Evolutionary conservation across 192 early-diverging fungal species (phyloP).

Genomic region (Spizellomyces sp.): DNA sequence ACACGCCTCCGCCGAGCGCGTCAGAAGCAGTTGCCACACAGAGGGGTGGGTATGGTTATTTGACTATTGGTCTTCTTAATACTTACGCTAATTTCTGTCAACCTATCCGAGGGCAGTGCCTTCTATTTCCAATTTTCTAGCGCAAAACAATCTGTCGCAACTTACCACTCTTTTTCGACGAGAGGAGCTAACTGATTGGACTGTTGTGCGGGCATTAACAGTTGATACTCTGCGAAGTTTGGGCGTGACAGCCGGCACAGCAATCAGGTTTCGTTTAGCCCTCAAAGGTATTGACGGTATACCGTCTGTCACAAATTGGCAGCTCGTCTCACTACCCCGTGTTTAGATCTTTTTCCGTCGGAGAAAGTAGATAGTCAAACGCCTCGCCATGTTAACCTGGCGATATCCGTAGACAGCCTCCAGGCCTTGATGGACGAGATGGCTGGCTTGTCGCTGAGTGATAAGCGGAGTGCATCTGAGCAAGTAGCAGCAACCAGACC

Average conservation of each 20-base stretch:
- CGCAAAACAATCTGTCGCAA: constrained; percentile 7
- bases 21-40: too few relatives aligned
- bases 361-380: not conserved
- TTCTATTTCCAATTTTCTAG: constrained; percentile 16
- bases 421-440: constrained; percentile 34
- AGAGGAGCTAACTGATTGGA: constrained; percentile 30
- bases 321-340: not conserved
- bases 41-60: too few relatives aligned
- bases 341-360: constrained; percentile 2
- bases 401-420: constrained; percentile 19
- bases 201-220: constrained; percentile 8
- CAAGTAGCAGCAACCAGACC: too few relatives aligned
- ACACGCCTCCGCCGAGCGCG: too few relatives aligned
- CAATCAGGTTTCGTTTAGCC: constrained; percentile 21
- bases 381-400: not conserved
- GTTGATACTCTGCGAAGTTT: constrained; percentile 21
- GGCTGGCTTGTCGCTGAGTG: constrained; percentile 8
- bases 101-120: not conserved
- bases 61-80: too few relatives aligned
- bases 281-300: constrained; percentile 13
- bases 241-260: constrained; percentile 25
- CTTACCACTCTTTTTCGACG: constrained; percentile 10
- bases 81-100: too few relatives aligned
- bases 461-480: too few relatives aligned
- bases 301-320: not conserved